phyloP scores from a whole-genome alignment of 129 eudicot genomes.

The Flaveria sonorensis region DNA sequence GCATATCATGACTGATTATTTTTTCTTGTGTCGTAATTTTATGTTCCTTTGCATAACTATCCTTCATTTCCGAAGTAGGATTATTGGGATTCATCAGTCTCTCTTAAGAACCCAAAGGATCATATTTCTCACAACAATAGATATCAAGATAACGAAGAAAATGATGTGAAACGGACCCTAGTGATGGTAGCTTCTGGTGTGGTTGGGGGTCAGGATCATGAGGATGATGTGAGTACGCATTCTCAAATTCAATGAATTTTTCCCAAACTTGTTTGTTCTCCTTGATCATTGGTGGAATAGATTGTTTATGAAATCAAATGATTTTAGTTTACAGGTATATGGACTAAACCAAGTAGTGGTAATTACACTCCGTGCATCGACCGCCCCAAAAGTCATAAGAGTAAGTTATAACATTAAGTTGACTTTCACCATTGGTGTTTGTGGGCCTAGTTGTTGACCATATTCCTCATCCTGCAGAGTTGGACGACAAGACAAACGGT shows the following conservation, averaged over 20 bases:
- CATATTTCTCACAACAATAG: constrained; percentile 43
- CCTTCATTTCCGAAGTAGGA: constrained; percentile 50
- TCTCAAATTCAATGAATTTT: background rate
- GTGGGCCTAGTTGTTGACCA: constrained; percentile 14
- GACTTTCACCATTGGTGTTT: constrained; percentile 11
- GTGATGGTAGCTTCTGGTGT: constrained; percentile 65
- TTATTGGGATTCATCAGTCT: constrained; percentile 51
- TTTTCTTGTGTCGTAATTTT: background rate
- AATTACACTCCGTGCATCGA: constrained; percentile 82
- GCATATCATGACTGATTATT: background rate
- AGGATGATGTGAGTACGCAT: constrained; percentile 56
- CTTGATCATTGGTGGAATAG: constrained; percentile 5
- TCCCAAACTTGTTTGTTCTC: background rate
- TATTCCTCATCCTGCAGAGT: constrained; percentile 49
- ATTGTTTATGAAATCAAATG: constrained; percentile 34
- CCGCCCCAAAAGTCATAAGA: constrained; percentile 70
- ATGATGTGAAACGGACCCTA: constrained; percentile 57
- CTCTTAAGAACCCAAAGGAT: constrained; percentile 43
- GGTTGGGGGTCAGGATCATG: constrained; percentile 39
- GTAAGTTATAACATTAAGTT: constrained; percentile 41
- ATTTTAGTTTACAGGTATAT: constrained; percentile 70
- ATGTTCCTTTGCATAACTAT: constrained; percentile 5
- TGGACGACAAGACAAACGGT: constrained; percentile 76
- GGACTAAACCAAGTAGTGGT: constrained; percentile 80
- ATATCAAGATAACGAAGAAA: constrained; percentile 47